Conservation (phyloP, 2,329 filamentous ascomycete genomes). For the Claviceps pusilla region DNA sequence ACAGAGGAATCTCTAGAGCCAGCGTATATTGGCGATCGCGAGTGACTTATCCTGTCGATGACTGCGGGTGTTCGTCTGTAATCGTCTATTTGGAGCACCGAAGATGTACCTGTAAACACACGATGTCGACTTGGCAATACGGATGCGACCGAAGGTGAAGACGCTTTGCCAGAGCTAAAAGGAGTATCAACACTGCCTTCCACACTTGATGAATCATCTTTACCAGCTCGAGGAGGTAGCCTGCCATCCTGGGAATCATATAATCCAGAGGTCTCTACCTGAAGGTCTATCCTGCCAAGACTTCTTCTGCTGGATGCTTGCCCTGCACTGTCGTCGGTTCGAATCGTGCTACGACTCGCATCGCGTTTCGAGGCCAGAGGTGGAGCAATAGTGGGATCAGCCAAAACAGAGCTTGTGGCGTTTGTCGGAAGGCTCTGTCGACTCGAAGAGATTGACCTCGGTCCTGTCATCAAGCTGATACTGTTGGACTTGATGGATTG, state of each 20-base stretch:
- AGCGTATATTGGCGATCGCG: conserved; percentile 25
- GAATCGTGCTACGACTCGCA: conserved; percentile 25
- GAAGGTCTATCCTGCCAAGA: conserved; percentile 27
- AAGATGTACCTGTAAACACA: conserved; percentile 20
- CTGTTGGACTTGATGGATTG: conserved; percentile 34
- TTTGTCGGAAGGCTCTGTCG: conserved; percentile 28
- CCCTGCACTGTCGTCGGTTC: conserved; percentile 28
- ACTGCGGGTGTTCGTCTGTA: conserved; percentile 32
- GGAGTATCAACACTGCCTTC: conserved; percentile 31
- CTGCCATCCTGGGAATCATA: conserved; percentile 25
- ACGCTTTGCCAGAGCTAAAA: conserved; percentile 26
- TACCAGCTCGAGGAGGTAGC: conserved; percentile 18
- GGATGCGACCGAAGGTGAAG: conserved; percentile 15
- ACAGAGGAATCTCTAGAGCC: conserved; percentile 44
- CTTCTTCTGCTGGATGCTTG: conserved; percentile 25
- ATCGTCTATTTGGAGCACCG: conserved; percentile 23
- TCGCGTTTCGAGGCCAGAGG: conserved; percentile 38
- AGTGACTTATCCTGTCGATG: conserved; percentile 39
- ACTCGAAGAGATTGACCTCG: conserved; percentile 26
- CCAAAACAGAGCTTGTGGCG: conserved; percentile 25
- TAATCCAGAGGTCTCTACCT: conserved; percentile 20
- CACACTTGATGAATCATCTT: conserved; percentile 29
- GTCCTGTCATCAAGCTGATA: conserved; percentile 28
- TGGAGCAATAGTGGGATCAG: conserved; percentile 30
- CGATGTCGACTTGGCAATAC: conserved; percentile 20